phyloP scores from a whole-genome alignment of 257 asterid genomes.

The Echites panduratus region DNA sequence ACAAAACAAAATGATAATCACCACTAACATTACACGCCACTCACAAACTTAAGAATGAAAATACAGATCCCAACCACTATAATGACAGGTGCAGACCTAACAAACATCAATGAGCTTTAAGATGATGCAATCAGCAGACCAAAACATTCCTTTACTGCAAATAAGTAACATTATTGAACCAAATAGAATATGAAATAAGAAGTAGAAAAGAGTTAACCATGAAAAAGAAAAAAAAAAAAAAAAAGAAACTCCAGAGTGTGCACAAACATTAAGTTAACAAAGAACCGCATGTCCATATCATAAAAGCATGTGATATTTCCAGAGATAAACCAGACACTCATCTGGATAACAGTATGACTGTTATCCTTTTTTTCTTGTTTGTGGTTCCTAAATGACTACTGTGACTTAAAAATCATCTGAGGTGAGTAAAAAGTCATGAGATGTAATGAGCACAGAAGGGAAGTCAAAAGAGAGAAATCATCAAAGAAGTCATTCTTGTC shows the following conservation, averaged over 20 bases:
- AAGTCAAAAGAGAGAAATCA: not conserved
- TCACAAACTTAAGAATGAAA: not conserved
- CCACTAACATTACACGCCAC: not conserved
- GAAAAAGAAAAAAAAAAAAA: not conserved
- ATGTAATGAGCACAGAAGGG: not conserved
- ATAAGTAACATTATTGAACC: not conserved
- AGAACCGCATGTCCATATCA: not conserved
- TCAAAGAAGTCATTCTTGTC: not conserved
- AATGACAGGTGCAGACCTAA: not conserved
- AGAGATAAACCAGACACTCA: not conserved
- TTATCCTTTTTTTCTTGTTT: too few relatives aligned
- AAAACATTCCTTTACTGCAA: not conserved
- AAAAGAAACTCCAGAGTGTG: not conserved
- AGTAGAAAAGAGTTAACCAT: not conserved
- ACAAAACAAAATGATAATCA: constrained; percentile 8
- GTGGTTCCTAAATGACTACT: too few relatives aligned
- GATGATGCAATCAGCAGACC: not conserved
- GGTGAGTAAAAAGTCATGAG: not conserved
- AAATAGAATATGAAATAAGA: not conserved
- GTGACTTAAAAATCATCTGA: too few relatives aligned
- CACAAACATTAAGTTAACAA: not conserved
- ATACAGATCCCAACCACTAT: not conserved
- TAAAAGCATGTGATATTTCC: not conserved
- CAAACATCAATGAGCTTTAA: not conserved
- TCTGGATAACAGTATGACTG: too few relatives aligned